phyloP scores from a whole-genome alignment of 352 stramenopile species.

The Discostella stelligera region DNA sequence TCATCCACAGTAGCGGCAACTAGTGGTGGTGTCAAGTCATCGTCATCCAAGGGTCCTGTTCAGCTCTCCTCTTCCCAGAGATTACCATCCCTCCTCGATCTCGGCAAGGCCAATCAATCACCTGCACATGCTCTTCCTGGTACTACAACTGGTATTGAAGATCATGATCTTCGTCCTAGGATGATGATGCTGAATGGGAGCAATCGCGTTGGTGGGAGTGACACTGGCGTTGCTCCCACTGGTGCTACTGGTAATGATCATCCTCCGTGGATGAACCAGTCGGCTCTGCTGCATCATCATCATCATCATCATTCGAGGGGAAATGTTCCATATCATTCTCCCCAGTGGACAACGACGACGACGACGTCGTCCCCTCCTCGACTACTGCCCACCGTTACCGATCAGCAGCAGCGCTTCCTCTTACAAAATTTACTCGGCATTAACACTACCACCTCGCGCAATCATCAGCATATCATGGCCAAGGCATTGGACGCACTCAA shows the following conservation, averaged over 20 bases:
- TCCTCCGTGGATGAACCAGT: not conserved
- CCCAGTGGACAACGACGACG: not conserved
- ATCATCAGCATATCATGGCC: conserved; percentile 17
- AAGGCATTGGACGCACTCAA: conserved; percentile 24
- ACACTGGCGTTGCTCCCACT: not conserved
- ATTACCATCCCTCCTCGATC: not conserved
- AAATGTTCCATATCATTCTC: not conserved
- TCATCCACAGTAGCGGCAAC: not conserved
- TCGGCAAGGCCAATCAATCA: not conserved
- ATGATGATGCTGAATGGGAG: not conserved
- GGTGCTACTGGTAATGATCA: not conserved
- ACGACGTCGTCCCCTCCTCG: not conserved
- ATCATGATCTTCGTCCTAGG: not conserved
- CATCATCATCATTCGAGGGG: not conserved
- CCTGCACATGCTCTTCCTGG: not conserved
- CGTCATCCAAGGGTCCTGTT: not conserved
- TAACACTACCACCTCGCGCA: conserved; percentile 24
- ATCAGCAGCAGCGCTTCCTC: not conserved
- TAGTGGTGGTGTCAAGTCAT: not conserved
- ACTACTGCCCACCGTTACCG: conserved; percentile 5
- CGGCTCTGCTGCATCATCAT: not conserved
- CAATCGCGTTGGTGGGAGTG: not conserved
- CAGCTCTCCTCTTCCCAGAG: not conserved
- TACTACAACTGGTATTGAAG: not conserved
- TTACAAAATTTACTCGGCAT: conserved; percentile 18